Evolutionary conservation across 2,329 filamentous ascomycete genomes (phyloP), one percentile per base, ranked within the genome.

Genomic region (Hypoxylon sp.): DNA sequence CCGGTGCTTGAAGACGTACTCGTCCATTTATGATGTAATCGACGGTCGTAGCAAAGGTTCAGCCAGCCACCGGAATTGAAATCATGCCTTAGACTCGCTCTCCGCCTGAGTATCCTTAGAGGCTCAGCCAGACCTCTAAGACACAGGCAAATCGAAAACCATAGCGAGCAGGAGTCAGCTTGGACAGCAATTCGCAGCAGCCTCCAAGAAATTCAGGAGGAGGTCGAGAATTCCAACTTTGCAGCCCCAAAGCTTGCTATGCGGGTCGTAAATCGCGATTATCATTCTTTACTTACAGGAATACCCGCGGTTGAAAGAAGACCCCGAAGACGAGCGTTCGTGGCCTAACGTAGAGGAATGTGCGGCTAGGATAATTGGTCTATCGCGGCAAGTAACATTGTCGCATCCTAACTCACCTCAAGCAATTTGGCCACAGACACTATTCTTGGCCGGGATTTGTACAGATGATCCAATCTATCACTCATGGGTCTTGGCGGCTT

Each of bases 391-490:
- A 6, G 50, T 53, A 20, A 28, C 50, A 13, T 15, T 53, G 4
- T 53, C 50, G 13, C 50, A 53, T 24, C 50, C 50, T 17, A 53
- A 53, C 13, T 53, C 34, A 1, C 50, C 50, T 4, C 50, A 53
- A 37, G 50, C 50, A 8, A 53, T 53, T 22, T 53, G 50, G 50
- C 50, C 50, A 32, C 50, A 26, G 37, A 53, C 22, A 10, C 50
- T 53, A 15, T 53, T 53, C 37, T 15, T 30, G 34, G 50, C 50
- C 6, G 50, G 50, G 15, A 24, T 53, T 11, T 13, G 11, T 2
- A 30, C 50, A 20, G 50, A 53, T 20, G 50, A 53, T 15, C 50
- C 50, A 5, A 53, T 53, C 37, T 53, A 53, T 22, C 50, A 53
- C 20, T 53, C 50, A 22, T 53, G 50, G 50, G 50, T 53, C 22